Evolutionary conservation across 495 filamentous ascomycete genomes (phyloP).

Genomic region (Aspergillus panamensis): DNA sequence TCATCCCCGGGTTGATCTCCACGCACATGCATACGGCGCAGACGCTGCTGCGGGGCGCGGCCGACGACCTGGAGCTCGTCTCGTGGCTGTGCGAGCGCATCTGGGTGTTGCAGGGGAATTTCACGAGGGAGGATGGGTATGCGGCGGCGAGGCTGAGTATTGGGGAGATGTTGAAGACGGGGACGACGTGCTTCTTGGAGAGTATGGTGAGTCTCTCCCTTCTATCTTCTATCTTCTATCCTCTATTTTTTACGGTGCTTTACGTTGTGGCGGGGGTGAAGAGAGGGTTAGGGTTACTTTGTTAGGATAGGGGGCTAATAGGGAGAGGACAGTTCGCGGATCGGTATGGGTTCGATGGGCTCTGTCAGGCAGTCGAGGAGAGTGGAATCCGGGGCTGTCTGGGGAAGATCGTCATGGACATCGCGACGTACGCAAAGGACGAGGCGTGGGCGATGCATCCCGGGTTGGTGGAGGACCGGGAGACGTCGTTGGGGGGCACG

Average conservation of each 20-base stretch:
- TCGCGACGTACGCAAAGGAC: slow-evolving; percentile 41
- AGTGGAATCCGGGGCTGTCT: slow-evolving; percentile 49
- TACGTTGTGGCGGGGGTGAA: too few species aligned
- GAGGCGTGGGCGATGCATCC: slow-evolving; percentile 50
- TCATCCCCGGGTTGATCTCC: slow-evolving; percentile 48
- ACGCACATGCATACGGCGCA: slow-evolving; percentile 51
- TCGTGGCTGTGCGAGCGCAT: slow-evolving; percentile 48
- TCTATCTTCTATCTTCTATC: too few species aligned
- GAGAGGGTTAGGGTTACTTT: too few species aligned
- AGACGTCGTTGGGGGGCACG: slow-evolving; percentile 42
- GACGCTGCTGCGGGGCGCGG: slow-evolving; percentile 46
- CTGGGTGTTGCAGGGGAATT: slow-evolving; percentile 48
- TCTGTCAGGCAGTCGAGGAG: slow-evolving; percentile 45
- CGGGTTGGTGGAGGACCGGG: slow-evolving; percentile 42
- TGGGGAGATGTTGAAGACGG: slow-evolving; percentile 48
- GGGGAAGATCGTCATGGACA: slow-evolving; percentile 41
- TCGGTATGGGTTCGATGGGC: slow-evolving; percentile 45
- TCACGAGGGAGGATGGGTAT: slow-evolving; percentile 44
- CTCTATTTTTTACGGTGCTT: too few species aligned
- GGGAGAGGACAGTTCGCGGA: slow-evolving; percentile 37
- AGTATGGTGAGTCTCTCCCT: slow-evolving; percentile 46
- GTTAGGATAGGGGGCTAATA: too few species aligned
- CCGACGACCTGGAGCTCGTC: slow-evolving; percentile 44
- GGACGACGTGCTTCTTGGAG: slow-evolving; percentile 51
- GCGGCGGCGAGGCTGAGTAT: slow-evolving; percentile 46